Percentiles rank a stretch among this genome's conserved stretches.
phyloP scores from a whole-genome alignment of 2,329 filamentous ascomycete genomes.

The Penicillium sp. region DNA sequence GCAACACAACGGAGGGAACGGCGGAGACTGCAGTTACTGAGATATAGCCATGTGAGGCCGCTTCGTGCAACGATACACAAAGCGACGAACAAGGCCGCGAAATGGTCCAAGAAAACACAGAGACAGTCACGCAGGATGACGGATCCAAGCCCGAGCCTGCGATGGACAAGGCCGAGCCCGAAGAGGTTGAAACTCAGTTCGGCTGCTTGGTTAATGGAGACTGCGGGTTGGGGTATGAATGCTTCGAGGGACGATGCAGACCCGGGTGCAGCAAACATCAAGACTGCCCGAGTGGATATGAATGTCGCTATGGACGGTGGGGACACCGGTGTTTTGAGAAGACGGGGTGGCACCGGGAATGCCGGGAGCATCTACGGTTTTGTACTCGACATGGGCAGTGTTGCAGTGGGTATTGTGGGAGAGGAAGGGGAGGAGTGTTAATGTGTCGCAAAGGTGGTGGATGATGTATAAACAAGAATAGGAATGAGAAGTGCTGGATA shows the following conservation, averaged over 20 bases:
- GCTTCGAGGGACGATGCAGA: neutral
- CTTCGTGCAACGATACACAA: neutral
- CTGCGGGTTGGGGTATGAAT: neutral
- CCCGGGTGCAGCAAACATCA: neutral
- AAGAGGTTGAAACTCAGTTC: neutral
- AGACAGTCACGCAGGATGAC: no score
- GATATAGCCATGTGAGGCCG: no score
- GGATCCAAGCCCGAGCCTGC: neutral
- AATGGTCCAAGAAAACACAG: no score
- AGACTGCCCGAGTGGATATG: neutral
- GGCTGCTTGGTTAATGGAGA: neutral
- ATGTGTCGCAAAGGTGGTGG: neutral
- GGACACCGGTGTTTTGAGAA: neutral
- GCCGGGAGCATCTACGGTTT: neutral
- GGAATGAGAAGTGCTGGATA: neutral
- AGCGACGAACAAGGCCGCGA: neutral
- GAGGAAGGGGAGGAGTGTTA: neutral
- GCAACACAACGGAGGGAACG: no score
- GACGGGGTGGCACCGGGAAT: neutral
- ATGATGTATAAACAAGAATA: neutral
- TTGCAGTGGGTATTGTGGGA: neutral
- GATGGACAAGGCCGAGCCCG: neutral
- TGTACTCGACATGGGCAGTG: neutral
- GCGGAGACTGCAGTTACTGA: no score
- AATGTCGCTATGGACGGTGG: neutral